Evolutionary conservation across 805 yeast species (phyloP), one percentile per base, ranked within the genome.

Genomic region (Middelhovenomyces tepae): DNA sequence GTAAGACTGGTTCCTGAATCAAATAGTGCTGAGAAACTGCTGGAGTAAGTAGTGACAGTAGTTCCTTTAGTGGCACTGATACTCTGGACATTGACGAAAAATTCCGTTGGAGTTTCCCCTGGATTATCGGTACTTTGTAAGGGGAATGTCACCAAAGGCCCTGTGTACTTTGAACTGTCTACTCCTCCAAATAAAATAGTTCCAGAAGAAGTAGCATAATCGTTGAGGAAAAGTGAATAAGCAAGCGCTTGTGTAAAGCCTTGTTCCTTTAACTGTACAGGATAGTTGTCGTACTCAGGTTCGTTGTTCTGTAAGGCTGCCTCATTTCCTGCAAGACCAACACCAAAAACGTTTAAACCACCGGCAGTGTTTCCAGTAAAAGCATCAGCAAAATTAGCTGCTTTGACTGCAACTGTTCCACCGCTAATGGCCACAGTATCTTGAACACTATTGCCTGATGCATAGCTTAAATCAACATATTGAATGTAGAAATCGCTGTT

Each of bases 161-260:
- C 69, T 1, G 42, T 30, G 43, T 53, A 64, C 44, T 62, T 64
- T n/a, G 59, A 54, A 11, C 54, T 50, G 45, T 65, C 70, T 28
- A 62, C 45, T 13, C 65, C 71, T 13, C 71, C 71, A 40, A 65
- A 65, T 27, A 67, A 48, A 13, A 67, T 38, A 4, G 52, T 33
- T 9, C 71, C 72, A 3, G 46, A 20, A 14, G 28, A 28, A 8
- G 65, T 48, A 18, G 50, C 44, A 4, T 44, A 36, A n/a, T 53
- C 49, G 40, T 63, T 58, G 43, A 69, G 54, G 52, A 60, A 70
- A 35, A 70, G 52, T 18, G 73, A 67, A 53, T 65, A 70, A n/a
- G 65, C 60, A 11, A 40, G 46, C 29, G 54, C 51, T 26, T 48
- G 39, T 42, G 67, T 68, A 27, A 53, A 31, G 9, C 74, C 74